Evolutionary conservation across 2,329 filamentous ascomycete genomes (phyloP).

Genomic region (Beauveria scarabaeidicola): DNA sequence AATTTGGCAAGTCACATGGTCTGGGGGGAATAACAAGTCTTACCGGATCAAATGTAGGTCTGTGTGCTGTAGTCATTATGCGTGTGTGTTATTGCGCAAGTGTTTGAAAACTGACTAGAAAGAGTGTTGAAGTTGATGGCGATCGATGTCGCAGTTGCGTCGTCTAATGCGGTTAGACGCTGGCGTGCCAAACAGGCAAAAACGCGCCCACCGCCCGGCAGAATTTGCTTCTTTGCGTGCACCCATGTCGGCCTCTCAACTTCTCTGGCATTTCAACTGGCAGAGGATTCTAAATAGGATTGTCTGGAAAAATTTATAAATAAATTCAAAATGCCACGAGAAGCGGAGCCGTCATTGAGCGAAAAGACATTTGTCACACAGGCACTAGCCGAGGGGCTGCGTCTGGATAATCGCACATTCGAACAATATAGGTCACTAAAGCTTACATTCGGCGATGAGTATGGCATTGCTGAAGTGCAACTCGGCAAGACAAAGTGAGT

Average conservation of each 20-base stretch:
- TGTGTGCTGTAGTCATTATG: conserved; percentile 59
- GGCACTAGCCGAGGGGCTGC: conserved; percentile 70
- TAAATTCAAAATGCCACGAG: conserved; percentile 66
- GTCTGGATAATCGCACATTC: conserved; percentile 73
- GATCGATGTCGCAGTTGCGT: background rate
- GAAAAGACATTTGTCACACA: conserved; percentile 81
- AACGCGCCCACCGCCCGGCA: conserved; percentile 39
- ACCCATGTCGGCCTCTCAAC: background rate
- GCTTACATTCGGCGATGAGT: conserved; percentile 80
- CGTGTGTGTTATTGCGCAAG: background rate
- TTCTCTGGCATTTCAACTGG: background rate
- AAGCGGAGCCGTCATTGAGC: conserved; percentile 81
- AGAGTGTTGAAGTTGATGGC: background rate
- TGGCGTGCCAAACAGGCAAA: background rate
- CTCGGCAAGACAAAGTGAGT: conserved; percentile 81
- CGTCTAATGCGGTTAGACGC: conserved; percentile 1
- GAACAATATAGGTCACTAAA: conserved; percentile 73
- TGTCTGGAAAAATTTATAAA: background rate
- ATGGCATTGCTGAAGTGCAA: conserved; percentile 79
- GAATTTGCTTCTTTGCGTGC: conserved; percentile 27
- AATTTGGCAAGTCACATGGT: conserved; percentile 13
- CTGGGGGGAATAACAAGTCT: conserved; percentile 16
- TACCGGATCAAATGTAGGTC: conserved; percentile 95
- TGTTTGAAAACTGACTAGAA: background rate
- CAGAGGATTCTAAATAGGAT: background rate